Conservation (phyloP, 2,329 filamentous ascomycete species). For the Clarireedia homoeocarpa region DNA sequence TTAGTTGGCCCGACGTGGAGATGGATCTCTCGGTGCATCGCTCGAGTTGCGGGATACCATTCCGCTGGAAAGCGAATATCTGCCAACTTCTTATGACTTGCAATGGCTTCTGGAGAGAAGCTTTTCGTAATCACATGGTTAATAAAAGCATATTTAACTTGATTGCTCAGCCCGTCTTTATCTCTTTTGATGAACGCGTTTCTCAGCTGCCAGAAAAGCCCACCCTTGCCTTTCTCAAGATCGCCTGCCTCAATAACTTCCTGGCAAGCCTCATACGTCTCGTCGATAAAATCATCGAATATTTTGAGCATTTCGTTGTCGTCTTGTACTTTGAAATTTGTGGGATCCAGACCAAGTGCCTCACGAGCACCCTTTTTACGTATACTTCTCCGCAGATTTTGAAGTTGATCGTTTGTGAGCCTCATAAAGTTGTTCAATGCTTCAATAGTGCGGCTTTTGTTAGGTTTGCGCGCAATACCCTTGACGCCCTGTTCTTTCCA, state of each 20-base stretch:
- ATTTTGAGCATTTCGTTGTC: not conserved
- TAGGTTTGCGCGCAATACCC: too few relatives aligned
- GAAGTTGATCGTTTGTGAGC: not conserved
- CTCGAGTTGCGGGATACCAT: slow-evolving; percentile 82
- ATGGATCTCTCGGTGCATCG: slow-evolving; percentile 75
- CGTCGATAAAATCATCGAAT: not conserved
- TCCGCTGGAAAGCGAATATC: slow-evolving; percentile 85
- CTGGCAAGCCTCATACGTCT: not conserved
- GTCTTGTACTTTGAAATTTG: not conserved
- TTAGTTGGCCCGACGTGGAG: slow-evolving; percentile 96
- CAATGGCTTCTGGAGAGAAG: slow-evolving; percentile 30
- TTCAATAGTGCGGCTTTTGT: too few relatives aligned
- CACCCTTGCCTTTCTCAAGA: slow-evolving; percentile 14
- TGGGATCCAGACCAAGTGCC: not conserved
- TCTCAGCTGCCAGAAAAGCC: slow-evolving; percentile 35
- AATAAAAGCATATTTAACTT: slow-evolving; percentile 59
- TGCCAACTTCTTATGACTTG: slow-evolving; percentile 54
- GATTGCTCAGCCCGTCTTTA: slow-evolving; percentile 40
- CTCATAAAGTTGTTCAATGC: too few relatives aligned
- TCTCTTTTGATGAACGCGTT: slow-evolving; percentile 51
- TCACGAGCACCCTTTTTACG: not conserved
- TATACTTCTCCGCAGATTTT: not conserved
- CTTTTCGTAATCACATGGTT: slow-evolving; percentile 33
- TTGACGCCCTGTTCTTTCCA: too few relatives aligned
- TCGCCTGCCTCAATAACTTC: slow-evolving; percentile 11